Conservation (phyloP, 1,284 basidiomycete genomes). For the Ustilago crameri region DNA sequence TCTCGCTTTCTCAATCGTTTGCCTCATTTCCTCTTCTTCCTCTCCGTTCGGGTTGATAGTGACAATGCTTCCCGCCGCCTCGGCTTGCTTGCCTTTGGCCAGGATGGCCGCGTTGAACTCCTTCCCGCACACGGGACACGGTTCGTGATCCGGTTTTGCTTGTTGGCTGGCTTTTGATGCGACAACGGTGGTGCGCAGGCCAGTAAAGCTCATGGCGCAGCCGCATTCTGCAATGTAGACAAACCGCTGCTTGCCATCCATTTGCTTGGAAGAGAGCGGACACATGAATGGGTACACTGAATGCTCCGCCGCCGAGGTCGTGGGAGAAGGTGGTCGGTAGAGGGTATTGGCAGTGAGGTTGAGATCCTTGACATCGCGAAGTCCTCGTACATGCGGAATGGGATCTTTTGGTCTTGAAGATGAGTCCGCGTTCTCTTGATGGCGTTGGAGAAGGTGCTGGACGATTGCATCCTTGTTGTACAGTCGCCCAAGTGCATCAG, state of each 20-base stretch:
- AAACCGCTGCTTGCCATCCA: constrained; percentile 63
- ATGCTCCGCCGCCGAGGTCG: constrained; percentile 3
- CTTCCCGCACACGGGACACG: constrained; percentile 55
- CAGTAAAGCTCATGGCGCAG: constrained; percentile 58
- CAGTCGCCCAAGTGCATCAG: constrained; percentile 58
- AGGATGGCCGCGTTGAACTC: constrained; percentile 42
- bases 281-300: constrained; percentile 55
- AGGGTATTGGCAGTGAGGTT: constrained; percentile 45
- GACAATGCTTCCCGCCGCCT: constrained; percentile 38
- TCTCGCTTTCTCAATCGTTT: constrained; percentile 36
- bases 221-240: constrained; percentile 60
- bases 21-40: constrained; percentile 44
- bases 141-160: constrained; percentile 1
- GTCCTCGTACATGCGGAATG: constrained; percentile 53
- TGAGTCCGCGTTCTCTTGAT: not conserved
- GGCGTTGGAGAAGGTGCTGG: constrained; percentile 54
- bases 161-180: not conserved
- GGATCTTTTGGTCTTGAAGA: constrained; percentile 6
- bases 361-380: constrained; percentile 58
- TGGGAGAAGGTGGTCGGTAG: constrained; percentile 34
- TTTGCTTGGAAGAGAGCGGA: constrained; percentile 58
- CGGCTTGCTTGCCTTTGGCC: constrained; percentile 24
- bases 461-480: constrained; percentile 67
- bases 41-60: constrained; percentile 46
- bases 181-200: constrained; percentile 39